Evolutionary conservation across 495 filamentous ascomycete genomes (phyloP), one percentile per base, ranked within the genome.

Genomic region (Neurospora sp.): DNA sequence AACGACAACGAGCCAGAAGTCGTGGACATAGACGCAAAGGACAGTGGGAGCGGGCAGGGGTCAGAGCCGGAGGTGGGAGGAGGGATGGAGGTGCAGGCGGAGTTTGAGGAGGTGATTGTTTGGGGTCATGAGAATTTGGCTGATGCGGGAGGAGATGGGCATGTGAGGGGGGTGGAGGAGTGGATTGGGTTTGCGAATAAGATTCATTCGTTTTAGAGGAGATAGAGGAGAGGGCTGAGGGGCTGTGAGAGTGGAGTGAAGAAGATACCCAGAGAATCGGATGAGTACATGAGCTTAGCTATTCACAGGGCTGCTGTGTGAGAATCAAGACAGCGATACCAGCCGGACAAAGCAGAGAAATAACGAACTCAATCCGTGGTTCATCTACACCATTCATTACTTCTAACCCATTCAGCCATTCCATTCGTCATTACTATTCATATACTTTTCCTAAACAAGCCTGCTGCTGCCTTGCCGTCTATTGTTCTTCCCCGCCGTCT

Each of bases 131-230:
- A 91, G 75, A 76, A 78, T 3, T 70, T 83, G 70, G 83, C 81
- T 9, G 86, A 88, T 53, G 81, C 79, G 4, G 79, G 69, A 8
- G 80, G 77, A 8, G 89, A 92, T 82, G 82, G 82, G 38, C 89
- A 91, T 80, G 80, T 89, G 16, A 83, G 85, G 77, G 87, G 88
- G 0, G 83, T 96, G 73, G 89, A 92, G 79, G 95, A 98, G 81
- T 98, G 94, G 95, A 81, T 98, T 75, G 84, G 81, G 2, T 89
- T 97, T 80, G 90, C 94, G 31, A 90, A 91, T 75, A 79, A 81
- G 79, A 81, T 88, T 68, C 3, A 82, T 74, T 53, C 68, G 35
- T 68, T 72, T 74, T 71, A 42, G 69, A 68, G 40, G 68, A 18
- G 14, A 40, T 71, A 42, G 69, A 68, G 40, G 68, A 18, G 14